Evolutionary conservation across 2,329 filamentous ascomycete genomes (phyloP).

Genomic region (Xylariales sp.): DNA sequence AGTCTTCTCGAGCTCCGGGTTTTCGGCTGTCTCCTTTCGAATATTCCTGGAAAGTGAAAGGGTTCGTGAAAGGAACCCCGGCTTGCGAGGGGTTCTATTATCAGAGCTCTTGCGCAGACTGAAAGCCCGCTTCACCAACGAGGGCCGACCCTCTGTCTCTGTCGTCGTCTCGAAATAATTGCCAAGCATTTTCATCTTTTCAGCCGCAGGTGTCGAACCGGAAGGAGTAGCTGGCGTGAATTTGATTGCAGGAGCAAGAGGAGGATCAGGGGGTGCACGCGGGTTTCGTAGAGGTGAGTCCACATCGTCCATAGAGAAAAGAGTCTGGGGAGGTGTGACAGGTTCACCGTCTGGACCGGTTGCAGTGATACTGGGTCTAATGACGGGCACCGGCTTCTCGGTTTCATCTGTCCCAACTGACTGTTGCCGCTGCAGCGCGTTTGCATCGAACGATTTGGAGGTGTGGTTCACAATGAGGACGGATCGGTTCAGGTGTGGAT

Average conservation of each 20-base stretch:
- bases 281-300: slow-evolving; percentile 61
- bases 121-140: slow-evolving; percentile 50
- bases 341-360: slow-evolving; percentile 37
- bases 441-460: slow-evolving; percentile 44
- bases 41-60: slow-evolving; percentile 47
- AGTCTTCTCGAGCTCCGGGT: slow-evolving; percentile 20
- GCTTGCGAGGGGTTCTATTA: slow-evolving; percentile 33
- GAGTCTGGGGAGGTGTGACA: slow-evolving; percentile 48
- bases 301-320: slow-evolving; percentile 46
- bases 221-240: slow-evolving; percentile 62
- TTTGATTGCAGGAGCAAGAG: slow-evolving; percentile 46
- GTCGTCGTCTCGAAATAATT: slow-evolving; percentile 46
- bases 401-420: slow-evolving; percentile 15
- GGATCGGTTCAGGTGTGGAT: slow-evolving; percentile 60
- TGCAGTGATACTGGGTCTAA: slow-evolving; percentile 32
- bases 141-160: slow-evolving; percentile 40
- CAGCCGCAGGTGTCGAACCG: slow-evolving; percentile 49
- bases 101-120: slow-evolving; percentile 45
- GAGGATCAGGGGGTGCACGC: slow-evolving; percentile 50
- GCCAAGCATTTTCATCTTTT: slow-evolving; percentile 47
- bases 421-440: slow-evolving; percentile 25
- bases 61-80: slow-evolving; percentile 43
- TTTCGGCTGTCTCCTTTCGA: slow-evolving; percentile 25
- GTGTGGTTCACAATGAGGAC: slow-evolving; percentile 56
- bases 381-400: slow-evolving; percentile 15